phyloP scores from a whole-genome alignment of 2,329 filamentous ascomycete genomes.

The Pseudonectria buxi region DNA sequence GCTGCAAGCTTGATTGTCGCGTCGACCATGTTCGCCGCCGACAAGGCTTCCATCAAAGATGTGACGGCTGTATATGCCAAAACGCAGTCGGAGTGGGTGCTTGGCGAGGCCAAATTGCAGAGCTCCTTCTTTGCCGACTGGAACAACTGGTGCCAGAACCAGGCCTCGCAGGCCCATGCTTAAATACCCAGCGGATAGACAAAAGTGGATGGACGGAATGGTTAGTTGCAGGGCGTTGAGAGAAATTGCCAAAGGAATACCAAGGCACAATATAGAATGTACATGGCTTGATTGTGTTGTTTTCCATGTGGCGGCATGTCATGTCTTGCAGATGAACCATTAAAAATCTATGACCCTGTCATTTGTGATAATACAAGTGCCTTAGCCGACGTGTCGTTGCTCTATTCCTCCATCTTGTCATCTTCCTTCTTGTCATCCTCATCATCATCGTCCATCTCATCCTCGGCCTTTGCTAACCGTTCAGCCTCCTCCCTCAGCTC shows the following conservation, averaged over 20 bases:
- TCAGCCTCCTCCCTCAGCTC: slow-evolving; percentile 87
- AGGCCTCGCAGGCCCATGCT: slow-evolving; percentile 29
- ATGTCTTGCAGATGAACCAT: slow-evolving; percentile 24
- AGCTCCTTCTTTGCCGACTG: slow-evolving; percentile 63
- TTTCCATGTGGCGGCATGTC: slow-evolving; percentile 4
- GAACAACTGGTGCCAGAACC: slow-evolving; percentile 63
- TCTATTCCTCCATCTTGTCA: slow-evolving; percentile 87
- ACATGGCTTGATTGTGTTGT: no score
- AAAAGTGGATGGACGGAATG: slow-evolving; percentile 5
- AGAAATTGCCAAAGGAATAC: no score
- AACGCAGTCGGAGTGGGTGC: slow-evolving; percentile 52
- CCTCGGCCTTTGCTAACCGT: slow-evolving; percentile 80
- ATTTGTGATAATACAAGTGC: slow-evolving; percentile 30
- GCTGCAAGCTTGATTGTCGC: slow-evolving; percentile 62
- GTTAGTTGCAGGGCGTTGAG: no score
- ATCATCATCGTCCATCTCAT: slow-evolving; percentile 76
- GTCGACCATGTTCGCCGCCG: slow-evolving; percentile 50
- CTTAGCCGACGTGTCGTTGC: slow-evolving; percentile 10
- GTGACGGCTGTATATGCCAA: slow-evolving; percentile 59
- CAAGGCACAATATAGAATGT: no score
- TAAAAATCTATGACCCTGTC: slow-evolving; percentile 28
- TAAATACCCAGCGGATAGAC: slow-evolving; percentile 16
- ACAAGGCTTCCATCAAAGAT: slow-evolving; percentile 45
- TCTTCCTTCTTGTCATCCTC: slow-evolving; percentile 57
- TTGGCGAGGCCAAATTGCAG: slow-evolving; percentile 54